phyloP scores from a whole-genome alignment of 768 basidiomycete species.

The Leccinum sublutescens region DNA sequence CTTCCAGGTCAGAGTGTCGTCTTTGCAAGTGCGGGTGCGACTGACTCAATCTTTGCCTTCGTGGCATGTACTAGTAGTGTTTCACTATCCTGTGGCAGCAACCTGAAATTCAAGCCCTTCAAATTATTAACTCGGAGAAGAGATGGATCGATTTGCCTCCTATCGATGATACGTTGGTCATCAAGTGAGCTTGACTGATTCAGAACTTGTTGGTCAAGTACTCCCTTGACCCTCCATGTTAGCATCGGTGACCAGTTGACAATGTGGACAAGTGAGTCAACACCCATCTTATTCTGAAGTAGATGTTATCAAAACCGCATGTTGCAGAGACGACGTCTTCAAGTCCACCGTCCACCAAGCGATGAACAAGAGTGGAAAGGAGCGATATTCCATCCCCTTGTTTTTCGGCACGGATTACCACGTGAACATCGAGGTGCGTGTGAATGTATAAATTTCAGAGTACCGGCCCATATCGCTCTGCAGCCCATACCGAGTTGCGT shows the following conservation, averaged over 20 bases:
- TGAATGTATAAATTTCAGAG: neutral
- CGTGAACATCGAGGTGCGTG: slow-evolving; percentile 67
- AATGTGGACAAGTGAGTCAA: slow-evolving; percentile 76
- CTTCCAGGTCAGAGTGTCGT: slow-evolving; percentile 37
- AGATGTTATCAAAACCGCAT: too few relatives aligned
- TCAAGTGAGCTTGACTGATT: slow-evolving; percentile 57
- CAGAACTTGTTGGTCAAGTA: neutral
- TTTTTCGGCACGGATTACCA: slow-evolving; percentile 93
- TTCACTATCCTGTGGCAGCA: slow-evolving; percentile 89
- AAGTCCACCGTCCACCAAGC: slow-evolving; percentile 89
- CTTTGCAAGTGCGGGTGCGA: neutral
- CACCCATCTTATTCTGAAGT: too few relatives aligned
- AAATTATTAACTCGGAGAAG: slow-evolving; percentile 74
- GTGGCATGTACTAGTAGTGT: slow-evolving; percentile 53
- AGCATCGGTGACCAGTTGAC: slow-evolving; percentile 87
- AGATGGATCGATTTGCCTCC: slow-evolving; percentile 83
- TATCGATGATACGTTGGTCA: slow-evolving; percentile 76
- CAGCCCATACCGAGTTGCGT: slow-evolving; percentile 49
- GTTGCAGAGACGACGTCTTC: slow-evolving; percentile 72
- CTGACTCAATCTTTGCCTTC: neutral
- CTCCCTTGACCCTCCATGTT: slow-evolving; percentile 31
- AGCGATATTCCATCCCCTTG: slow-evolving; percentile 84
- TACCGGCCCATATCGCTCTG: neutral
- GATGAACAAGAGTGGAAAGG: slow-evolving; percentile 66
- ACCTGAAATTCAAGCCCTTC: slow-evolving; percentile 68